Conservation (phyloP, 495 filamentous ascomycete genomes). For the Talaromyces proteolyticus region DNA sequence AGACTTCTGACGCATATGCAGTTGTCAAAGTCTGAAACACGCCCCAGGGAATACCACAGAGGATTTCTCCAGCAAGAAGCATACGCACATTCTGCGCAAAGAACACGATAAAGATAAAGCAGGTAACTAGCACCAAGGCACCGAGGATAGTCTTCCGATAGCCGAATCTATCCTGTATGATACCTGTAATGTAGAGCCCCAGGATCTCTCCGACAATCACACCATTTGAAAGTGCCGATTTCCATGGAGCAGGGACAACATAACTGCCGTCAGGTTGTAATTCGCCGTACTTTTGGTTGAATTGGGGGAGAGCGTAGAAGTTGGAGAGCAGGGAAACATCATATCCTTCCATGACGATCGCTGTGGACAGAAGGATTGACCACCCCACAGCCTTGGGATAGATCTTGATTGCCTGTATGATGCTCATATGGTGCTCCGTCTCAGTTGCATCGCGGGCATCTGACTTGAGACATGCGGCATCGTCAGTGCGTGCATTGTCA, state of each 20-base stretch:
- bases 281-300: conserved; percentile 31
- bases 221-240: conserved; percentile 60
- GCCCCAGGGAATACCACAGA: conserved; percentile 70
- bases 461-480: neutral
- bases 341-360: conserved; percentile 47
- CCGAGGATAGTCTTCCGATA: conserved; percentile 57
- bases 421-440: conserved; percentile 37
- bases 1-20: conserved; percentile 69
- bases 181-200: conserved; percentile 62
- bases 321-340: conserved; percentile 35
- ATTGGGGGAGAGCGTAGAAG: conserved; percentile 27
- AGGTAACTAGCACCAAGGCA: conserved; percentile 48
- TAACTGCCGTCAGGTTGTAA: conserved; percentile 24
- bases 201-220: conserved; percentile 55
- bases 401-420: conserved; percentile 36
- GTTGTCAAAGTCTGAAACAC: conserved; percentile 67
- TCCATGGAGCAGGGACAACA: conserved; percentile 48
- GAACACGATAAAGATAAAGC: conserved; percentile 63
- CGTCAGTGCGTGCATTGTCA: neutral
- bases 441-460: conserved; percentile 36
- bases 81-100: conserved; percentile 56
- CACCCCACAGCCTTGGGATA: conserved; percentile 44
- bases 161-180: conserved; percentile 57
- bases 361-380: conserved; percentile 36
- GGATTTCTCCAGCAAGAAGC: conserved; percentile 60